Evolutionary conservation across 768 basidiomycete genomes (phyloP).

Genomic region (Lactarius trivialis): DNA sequence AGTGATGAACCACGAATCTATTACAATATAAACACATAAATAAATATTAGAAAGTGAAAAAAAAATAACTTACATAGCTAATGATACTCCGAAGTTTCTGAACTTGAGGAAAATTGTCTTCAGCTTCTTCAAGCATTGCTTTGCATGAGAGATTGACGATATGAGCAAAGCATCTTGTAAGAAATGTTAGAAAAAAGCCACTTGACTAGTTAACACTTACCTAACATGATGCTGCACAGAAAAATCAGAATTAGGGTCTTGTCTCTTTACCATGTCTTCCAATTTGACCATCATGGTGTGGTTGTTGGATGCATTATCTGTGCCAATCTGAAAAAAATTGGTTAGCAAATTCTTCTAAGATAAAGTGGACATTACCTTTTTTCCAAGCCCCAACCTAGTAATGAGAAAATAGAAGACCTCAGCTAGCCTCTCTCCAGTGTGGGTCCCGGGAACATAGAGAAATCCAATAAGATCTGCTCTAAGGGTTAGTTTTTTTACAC

Average conservation of each 20-base stretch:
- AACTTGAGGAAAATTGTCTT: not conserved
- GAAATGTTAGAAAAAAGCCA: not conserved
- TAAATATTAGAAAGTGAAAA: not conserved
- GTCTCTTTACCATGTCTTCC: not conserved
- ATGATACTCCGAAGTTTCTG: not conserved
- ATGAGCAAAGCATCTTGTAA: conserved; percentile 3
- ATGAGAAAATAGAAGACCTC: not conserved
- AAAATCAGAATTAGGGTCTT: not conserved
- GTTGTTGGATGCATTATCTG: conserved; percentile 3
- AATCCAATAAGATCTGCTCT: too few relatives aligned
- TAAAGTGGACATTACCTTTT: not conserved
- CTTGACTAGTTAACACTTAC: not conserved
- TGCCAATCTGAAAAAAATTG: not conserved
- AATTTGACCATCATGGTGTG: not conserved
- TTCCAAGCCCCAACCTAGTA: not conserved
- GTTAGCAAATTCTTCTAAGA: not conserved
- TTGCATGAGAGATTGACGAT: conserved; percentile 1
- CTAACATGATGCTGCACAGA: not conserved
- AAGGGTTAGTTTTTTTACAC: not conserved
- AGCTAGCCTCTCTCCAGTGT: not conserved
- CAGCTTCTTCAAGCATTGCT: not conserved
- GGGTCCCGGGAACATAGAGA: not conserved
- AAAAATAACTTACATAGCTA: not conserved
- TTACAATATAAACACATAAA: not conserved
- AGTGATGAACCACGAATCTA: not conserved